phyloP scores from a whole-genome alignment of 164 flowering plant genomes.

The Vitis amurensis region DNA sequence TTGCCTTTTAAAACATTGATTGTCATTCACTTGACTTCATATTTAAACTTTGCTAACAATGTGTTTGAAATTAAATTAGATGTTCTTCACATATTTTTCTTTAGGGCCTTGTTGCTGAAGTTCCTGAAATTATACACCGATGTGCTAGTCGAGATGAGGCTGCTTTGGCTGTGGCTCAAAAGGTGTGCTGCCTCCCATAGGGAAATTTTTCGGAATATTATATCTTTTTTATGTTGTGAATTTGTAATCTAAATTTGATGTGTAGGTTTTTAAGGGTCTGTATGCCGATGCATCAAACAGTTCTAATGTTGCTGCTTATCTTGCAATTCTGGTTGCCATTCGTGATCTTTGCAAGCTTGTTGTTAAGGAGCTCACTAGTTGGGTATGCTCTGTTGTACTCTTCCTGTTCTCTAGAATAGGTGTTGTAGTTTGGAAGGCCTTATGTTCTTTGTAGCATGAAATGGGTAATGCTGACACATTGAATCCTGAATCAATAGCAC shows the following conservation, averaged over 20 bases:
- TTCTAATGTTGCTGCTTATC: slow-evolving; percentile 69
- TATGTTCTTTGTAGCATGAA: background rate
- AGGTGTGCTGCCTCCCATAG: slow-evolving; percentile 47
- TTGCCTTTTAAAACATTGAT: too few species aligned
- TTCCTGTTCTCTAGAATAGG: background rate
- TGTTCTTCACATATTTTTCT: background rate
- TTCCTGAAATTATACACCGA: slow-evolving; percentile 83
- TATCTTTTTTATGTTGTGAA: background rate
- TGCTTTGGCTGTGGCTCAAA: slow-evolving; percentile 93
- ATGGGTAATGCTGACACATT: background rate
- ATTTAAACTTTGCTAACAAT: background rate
- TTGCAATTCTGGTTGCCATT: slow-evolving; percentile 79
- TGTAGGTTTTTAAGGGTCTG: slow-evolving; percentile 83
- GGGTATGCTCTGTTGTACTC: slow-evolving; percentile 56
- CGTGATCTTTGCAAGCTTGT: slow-evolving; percentile 97
- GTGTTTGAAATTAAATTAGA: background rate
- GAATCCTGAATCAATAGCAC: too few species aligned
- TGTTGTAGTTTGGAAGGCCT: background rate
- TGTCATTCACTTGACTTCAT: too few species aligned
- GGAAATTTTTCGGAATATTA: background rate
- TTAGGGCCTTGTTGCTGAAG: slow-evolving; percentile 75
- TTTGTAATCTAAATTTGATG: slow-evolving; percentile 2
- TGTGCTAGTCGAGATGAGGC: slow-evolving; percentile 94
- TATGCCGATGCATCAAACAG: slow-evolving; percentile 72
- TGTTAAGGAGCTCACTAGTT: slow-evolving; percentile 91